Evolutionary conservation across 345 rosid genomes (phyloP), one percentile per base, ranked within the genome.

Genomic region (Crucihimalaya himalaica): DNA sequence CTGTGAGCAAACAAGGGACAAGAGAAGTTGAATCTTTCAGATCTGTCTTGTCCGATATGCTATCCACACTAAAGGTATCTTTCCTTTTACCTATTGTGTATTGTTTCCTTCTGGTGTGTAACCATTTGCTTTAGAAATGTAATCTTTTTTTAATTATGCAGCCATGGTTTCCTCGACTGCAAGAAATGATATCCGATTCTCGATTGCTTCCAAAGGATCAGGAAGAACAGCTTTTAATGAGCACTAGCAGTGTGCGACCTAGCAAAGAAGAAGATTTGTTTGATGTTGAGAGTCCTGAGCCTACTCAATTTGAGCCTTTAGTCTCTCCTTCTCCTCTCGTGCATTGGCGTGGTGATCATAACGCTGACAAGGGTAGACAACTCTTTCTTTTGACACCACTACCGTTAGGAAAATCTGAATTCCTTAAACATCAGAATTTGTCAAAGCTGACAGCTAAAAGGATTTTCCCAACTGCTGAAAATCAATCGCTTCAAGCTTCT

Each of bases 311-410:
- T 66, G 84, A 82, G 63, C 76, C 87, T 2, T 66, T 95, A 72
- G 82, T 95, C 51, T 95, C 99, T 77, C 98, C 97, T 70, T 95
- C 98, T 61, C 98, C 99, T 5, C 86, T 92, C 5, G 98, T 95
- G 19, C 80, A 90, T 7, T 92, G 98, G 98, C 89, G 88, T 74
- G 91, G 83, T 63, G 85, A 81, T 64, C 74, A 88, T 52, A 80
- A 84, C 5, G 66, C 78, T 5, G 92, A 88, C 35, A 86, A 87
- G 77, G 84, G 88, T 23, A 83, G 92, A 64, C 99, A 88, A 63
- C 82, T 92, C 55, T 90, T 92, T 81, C 68, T 85, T 68, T 86
- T 95, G 60, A 95, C 97, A 32, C 98, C 99, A 78, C 81, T 95
- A 52, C 90, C 94, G 9, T 73, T 87, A 6, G 84, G 83, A 0